Percentiles rank a stretch among this genome's conserved stretches.
Conservation (phyloP, 2,329 filamentous ascomycete genomes). For the Graphilbum fragrans region DNA sequence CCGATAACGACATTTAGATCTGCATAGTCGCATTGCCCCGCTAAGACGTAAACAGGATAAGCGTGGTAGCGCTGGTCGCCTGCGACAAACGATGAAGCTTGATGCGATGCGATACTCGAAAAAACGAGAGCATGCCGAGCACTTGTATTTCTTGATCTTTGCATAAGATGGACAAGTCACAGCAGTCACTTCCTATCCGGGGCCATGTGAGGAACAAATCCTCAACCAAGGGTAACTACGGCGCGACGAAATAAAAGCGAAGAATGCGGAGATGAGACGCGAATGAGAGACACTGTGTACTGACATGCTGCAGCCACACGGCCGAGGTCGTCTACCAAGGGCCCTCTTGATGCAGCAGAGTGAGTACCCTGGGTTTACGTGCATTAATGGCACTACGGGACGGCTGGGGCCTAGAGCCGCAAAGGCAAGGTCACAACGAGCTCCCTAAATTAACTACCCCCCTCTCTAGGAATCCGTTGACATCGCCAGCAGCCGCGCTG, state of each 20-base stretch:
- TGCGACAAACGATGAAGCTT: too few relatives aligned
- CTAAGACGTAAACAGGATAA: too few relatives aligned
- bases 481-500: constrained; percentile 10
- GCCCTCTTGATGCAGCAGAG: constrained; percentile 67
- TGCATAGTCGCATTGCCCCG: too few relatives aligned
- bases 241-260: too few relatives aligned
- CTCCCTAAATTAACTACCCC: too few relatives aligned
- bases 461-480: constrained; percentile 11
- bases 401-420: too few relatives aligned
- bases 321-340: constrained; percentile 60
- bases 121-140: background rate
- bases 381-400: too few relatives aligned
- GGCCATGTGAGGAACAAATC: constrained; percentile 26
- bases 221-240: constrained; percentile 23
- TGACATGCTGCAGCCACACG: constrained; percentile 31
- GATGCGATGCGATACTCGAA: too few relatives aligned
- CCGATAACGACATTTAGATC: too few relatives aligned
- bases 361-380: constrained; percentile 28
- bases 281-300: background rate
- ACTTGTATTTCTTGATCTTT: background rate
- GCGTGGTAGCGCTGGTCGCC: too few relatives aligned
- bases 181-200: constrained; percentile 3
- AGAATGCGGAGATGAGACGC: constrained; percentile 5
- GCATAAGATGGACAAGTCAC: constrained; percentile 10
- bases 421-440: too few relatives aligned